Percentiles rank a stretch among this genome's conserved stretches.
These are phyloP conservation scores for Pezicula carpinea DNA, from an alignment of 2,329 filamentous ascomycete genomes.

Conservation along the genomic window DNA sequence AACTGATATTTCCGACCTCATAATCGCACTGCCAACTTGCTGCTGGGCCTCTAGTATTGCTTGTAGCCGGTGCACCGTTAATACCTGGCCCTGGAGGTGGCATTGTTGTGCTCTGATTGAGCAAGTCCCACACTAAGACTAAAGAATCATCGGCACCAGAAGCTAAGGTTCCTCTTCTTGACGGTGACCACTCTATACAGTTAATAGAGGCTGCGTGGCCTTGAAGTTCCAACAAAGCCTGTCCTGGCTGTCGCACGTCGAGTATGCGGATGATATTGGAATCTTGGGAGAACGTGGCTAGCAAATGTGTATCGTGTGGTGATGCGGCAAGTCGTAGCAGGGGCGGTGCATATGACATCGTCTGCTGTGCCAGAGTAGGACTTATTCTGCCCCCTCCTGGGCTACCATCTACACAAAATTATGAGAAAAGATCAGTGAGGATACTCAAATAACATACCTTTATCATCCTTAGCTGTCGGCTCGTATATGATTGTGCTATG, in stretches of 20 bases:
- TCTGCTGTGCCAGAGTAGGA: constrained; percentile 71
- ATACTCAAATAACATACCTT: constrained; percentile 45
- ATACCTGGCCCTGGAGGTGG: constrained; percentile 31
- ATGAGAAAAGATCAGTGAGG: background rate
- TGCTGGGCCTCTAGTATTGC: constrained; percentile 62
- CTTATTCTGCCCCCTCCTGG: constrained; percentile 56
- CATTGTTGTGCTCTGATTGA: constrained; percentile 47
- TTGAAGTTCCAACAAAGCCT: constrained; percentile 87
- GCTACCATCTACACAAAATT: constrained; percentile 39
- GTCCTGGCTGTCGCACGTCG: constrained; percentile 92
- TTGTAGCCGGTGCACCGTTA: constrained; percentile 46
- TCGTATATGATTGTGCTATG: constrained; percentile 99
- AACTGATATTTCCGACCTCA: constrained; percentile 79
- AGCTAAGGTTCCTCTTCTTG: constrained; percentile 79
- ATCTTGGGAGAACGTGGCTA: constrained; percentile 96
- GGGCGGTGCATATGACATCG: constrained; percentile 71
- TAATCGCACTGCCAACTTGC: constrained; percentile 83
- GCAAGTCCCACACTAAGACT: constrained; percentile 89
- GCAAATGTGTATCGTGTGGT: constrained; percentile 88
- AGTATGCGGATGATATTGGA: constrained; percentile 90
- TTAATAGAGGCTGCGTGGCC: constrained; percentile 84
- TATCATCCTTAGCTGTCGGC: constrained; percentile 79
- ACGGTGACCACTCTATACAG: constrained; percentile 93
- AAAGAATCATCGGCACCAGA: constrained; percentile 90
- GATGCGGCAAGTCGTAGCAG: constrained; percentile 81